Evolutionary conservation across 2,329 filamentous ascomycete species (phyloP).

Genomic region (Venturia asperata): DNA sequence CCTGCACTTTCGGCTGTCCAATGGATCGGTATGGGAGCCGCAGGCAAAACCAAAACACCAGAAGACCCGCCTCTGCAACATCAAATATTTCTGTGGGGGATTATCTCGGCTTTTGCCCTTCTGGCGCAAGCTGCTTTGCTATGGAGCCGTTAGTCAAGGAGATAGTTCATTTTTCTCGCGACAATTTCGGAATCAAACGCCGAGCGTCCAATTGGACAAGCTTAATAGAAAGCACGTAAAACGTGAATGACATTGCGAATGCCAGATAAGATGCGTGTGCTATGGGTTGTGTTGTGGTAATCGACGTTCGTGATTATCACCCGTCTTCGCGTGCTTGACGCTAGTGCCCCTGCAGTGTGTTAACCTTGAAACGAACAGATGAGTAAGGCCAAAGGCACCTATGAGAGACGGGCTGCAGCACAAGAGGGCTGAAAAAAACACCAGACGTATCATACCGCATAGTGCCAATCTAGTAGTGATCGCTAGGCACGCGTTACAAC

Average conservation of each 20-base stretch:
- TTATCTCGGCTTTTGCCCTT: neutral
- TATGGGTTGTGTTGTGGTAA: neutral
- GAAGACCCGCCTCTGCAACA: neutral
- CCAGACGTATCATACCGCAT: neutral
- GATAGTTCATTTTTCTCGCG: neutral
- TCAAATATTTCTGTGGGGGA: neutral
- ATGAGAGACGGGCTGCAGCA: neutral
- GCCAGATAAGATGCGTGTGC: neutral
- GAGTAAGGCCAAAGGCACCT: neutral
- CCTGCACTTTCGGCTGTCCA: neutral
- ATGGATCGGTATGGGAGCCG: neutral
- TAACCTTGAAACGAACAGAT: neutral
- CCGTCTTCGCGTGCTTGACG: neutral
- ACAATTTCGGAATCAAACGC: neutral
- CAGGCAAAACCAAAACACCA: neutral
- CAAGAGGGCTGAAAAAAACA: neutral
- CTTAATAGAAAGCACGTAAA: slow-evolving; percentile 4
- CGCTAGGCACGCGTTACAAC: neutral
- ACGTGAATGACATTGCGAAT: slow-evolving; percentile 4
- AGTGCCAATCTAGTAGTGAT: neutral
- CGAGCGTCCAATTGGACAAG: neutral
- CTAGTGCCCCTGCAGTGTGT: neutral
- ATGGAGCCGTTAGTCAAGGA: neutral
- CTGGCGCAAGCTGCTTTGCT: neutral
- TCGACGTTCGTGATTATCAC: neutral